Conservation (phyloP, 352 stramenopile species). For the Globisporangium iwayamae region DNA sequence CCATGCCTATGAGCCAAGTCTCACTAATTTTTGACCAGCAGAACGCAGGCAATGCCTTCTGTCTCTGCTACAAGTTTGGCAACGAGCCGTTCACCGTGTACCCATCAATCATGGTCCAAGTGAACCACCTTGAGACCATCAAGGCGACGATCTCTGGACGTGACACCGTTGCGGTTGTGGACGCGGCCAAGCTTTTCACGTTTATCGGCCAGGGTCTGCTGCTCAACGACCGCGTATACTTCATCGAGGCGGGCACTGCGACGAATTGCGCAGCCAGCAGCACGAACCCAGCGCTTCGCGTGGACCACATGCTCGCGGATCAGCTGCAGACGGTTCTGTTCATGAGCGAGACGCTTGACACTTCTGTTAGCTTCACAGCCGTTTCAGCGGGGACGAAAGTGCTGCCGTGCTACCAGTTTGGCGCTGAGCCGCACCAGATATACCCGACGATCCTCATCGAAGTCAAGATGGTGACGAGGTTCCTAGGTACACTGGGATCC, state of each 20-base stretch:
- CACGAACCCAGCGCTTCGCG: slow-evolving; percentile 24
- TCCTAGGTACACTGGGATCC: slow-evolving; percentile 37
- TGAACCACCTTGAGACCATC: slow-evolving; percentile 41
- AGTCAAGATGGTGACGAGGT: slow-evolving; percentile 53
- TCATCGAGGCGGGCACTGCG: slow-evolving; percentile 34
- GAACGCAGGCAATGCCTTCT: slow-evolving; percentile 50
- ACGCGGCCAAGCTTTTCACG: slow-evolving; percentile 44
- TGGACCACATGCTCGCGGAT: slow-evolving; percentile 29
- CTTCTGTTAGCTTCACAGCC: slow-evolving; percentile 36
- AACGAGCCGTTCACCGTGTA: slow-evolving; percentile 62
- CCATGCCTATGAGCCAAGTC: slow-evolving; percentile 4
- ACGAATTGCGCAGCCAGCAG: slow-evolving; percentile 35
- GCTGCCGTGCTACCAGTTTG: slow-evolving; percentile 60
- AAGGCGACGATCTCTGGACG: slow-evolving; percentile 23
- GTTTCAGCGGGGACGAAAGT: slow-evolving; percentile 32
- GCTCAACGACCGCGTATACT: slow-evolving; percentile 59
- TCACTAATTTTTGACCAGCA: slow-evolving; percentile 34
- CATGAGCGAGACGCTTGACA: slow-evolving; percentile 20
- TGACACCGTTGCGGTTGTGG: slow-evolving; percentile 43
- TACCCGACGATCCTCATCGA: slow-evolving; percentile 41
- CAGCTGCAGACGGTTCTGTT: slow-evolving; percentile 39
- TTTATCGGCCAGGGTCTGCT: slow-evolving; percentile 47
- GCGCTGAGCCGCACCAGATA: slow-evolving; percentile 50
- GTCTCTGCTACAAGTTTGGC: slow-evolving; percentile 67
- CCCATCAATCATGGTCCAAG: slow-evolving; percentile 33